Evolutionary conservation across 1,139 yeast species (phyloP), one percentile per base, ranked within the genome.

Genomic region (Taiozyma sp.): DNA sequence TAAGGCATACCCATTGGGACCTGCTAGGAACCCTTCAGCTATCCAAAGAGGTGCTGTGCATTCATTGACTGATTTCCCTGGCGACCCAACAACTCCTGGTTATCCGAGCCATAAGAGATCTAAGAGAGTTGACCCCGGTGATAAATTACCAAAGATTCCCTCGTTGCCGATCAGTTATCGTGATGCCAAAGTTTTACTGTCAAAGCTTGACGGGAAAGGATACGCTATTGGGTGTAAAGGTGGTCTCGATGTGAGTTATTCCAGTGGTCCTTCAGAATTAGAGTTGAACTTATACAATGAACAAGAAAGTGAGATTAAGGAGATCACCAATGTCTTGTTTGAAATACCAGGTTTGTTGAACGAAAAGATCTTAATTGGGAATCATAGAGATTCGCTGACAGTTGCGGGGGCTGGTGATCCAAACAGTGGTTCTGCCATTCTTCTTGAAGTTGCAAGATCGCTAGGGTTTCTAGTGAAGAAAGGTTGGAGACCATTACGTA

Each of bases 11-110:
- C 82, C 83, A 0, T 46, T 65, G 3, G 83, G 83, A 0, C 74
- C 74, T 0, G 79, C 81, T 2, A 67, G 81, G 48, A 72, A 72
- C 50, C 71, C 72, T 8, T 60, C 67, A 46, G 66, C 72, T 29
- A 75, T 81, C 38, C 80, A 78, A 63, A 72, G 85, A 61, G 84
- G 79, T 7, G 75, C 86, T 14, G 84, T 80, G 1, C 83, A 76
- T 55, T 81, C 74, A 56, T 73, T 82, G 51, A 78, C 82, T 7
- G 81, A 79, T 34, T 70, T 69, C 32, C 89, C 90, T 0, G 92
- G 92, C 24, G 92, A 85, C 63, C 92, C 92, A 40, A 83, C 91
- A 1, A 83, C 86, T 42, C 83, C 87, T 2, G 78, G 78, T 4
- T 74, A 70, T 68, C 66, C 80, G n/a, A 61, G 61, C 29, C 57